phyloP scores from a whole-genome alignment of 805 yeast species.

The Wickerhamiella dianesei region DNA sequence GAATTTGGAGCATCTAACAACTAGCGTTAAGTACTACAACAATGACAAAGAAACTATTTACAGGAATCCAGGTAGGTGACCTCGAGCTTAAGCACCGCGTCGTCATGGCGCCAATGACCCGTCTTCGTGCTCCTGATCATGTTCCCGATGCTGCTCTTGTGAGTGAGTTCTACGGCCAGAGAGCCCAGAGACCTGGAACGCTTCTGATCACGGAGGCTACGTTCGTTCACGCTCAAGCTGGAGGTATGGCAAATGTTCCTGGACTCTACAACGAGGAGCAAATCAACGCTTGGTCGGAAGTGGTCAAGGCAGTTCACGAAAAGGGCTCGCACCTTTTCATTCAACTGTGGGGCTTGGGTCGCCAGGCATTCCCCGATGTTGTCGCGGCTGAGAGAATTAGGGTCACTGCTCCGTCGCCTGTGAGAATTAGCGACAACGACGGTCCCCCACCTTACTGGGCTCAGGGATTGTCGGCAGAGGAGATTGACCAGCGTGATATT shows the following conservation, averaged over 20 bases:
- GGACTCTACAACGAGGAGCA: conserved; percentile 24
- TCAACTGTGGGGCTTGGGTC: conserved; percentile 16
- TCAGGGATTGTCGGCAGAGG: conserved; percentile 7
- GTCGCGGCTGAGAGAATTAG: conserved; percentile 3
- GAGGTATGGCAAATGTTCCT: conserved; percentile 26
- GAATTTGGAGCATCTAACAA: too few relatives aligned
- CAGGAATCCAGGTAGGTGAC: conserved; percentile 28
- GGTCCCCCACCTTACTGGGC: conserved; percentile 12
- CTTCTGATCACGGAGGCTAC: conserved; percentile 50
- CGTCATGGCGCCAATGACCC: conserved; percentile 38
- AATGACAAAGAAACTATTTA: conserved; percentile 18
- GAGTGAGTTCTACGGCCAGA: conserved; percentile 39
- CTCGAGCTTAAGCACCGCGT: conserved; percentile 28
- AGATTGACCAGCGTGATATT: conserved; percentile 2
- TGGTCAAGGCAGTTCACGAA: conserved; percentile 34
- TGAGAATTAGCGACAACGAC: conserved; percentile 1
- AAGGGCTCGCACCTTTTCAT: conserved; percentile 24
- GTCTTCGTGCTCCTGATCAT: conserved; percentile 27
- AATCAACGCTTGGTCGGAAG: conserved; percentile 25
- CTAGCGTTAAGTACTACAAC: too few relatives aligned
- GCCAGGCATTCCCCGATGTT: conserved; percentile 28
- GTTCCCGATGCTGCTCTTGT: conserved; percentile 35
- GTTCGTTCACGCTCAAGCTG: conserved; percentile 30
- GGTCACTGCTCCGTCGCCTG: neutral
- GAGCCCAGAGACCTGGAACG: conserved; percentile 45